phyloP scores from a whole-genome alignment of 805 yeast genomes.

The Wickerhamiella brachini region DNA sequence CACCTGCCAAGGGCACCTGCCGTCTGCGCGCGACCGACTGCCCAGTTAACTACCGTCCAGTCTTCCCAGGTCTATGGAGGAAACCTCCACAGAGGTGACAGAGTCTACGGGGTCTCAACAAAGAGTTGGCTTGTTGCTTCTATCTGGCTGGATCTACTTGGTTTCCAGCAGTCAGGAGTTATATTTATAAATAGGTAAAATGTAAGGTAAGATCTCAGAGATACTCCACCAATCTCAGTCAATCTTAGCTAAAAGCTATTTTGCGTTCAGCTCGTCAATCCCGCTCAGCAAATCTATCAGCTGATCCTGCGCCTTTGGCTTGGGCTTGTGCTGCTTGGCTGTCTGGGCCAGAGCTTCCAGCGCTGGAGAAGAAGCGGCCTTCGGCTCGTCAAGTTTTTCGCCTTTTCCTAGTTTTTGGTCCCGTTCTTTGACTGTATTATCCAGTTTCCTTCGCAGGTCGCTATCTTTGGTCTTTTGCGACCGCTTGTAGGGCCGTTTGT shows the following conservation, averaged over 20 bases:
- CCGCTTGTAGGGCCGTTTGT: neutral
- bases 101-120: too few relatives aligned
- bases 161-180: too few relatives aligned
- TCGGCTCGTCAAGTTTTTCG: neutral
- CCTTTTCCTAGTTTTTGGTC: neutral
- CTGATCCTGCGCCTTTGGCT: neutral
- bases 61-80: too few relatives aligned
- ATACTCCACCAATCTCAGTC: too few relatives aligned
- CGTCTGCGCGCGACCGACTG: too few relatives aligned
- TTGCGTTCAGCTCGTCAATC: neutral
- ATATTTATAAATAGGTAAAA: too few relatives aligned
- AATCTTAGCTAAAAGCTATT: neutral
- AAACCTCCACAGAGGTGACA: too few relatives aligned
- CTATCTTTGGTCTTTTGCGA: conserved; percentile 1
- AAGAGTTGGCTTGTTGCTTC: too few relatives aligned
- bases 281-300: neutral
- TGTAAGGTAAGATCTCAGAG: too few relatives aligned
- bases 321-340: neutral
- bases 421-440: neutral
- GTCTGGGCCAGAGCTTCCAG: neutral
- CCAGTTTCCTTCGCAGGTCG: neutral
- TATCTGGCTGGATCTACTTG: too few relatives aligned
- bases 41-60: too few relatives aligned
- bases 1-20: too few relatives aligned
- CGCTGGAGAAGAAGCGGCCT: neutral